A percentile compares a stretch with the other conserved stretches of the same genome.
Conservation (phyloP, 1,284 basidiomycete species). For the Ceratobasidium sp. region DNA sequence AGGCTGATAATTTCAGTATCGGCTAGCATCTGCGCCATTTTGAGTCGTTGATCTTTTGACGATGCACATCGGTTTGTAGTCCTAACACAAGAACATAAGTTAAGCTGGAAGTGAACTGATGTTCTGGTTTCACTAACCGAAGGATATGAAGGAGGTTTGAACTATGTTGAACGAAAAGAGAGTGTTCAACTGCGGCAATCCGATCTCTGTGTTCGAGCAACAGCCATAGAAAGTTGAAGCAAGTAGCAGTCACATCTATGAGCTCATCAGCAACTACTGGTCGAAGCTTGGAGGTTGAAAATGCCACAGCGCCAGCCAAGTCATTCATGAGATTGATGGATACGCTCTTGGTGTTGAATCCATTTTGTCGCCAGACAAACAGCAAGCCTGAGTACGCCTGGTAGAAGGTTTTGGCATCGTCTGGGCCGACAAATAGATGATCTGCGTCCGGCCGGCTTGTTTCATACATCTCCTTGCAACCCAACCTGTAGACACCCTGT, state of each 20-base stretch:
- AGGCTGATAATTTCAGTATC: slow-evolving; percentile 5
- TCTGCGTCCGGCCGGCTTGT: too few species aligned
- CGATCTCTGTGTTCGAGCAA: background rate
- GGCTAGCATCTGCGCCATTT: background rate
- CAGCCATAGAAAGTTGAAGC: background rate
- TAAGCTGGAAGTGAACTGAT: too few species aligned
- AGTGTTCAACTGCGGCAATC: background rate
- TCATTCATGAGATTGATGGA: too few species aligned
- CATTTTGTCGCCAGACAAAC: too few species aligned
- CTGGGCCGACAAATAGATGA: background rate
- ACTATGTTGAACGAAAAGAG: background rate
- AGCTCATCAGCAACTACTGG: background rate
- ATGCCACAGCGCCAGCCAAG: too few species aligned
- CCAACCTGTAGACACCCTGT: background rate
- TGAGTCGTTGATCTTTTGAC: too few species aligned
- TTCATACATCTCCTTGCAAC: background rate
- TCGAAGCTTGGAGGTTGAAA: background rate
- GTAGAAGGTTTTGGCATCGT: background rate
- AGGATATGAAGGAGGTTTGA: too few species aligned
- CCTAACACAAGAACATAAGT: too few species aligned
- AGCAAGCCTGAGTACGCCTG: background rate
- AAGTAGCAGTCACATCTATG: background rate
- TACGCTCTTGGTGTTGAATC: background rate
- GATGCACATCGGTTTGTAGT: too few species aligned
- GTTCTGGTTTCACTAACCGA: too few species aligned